Conservation (phyloP, 2,329 filamentous ascomycete genomes). For the Trematosphaeria pertusa region DNA sequence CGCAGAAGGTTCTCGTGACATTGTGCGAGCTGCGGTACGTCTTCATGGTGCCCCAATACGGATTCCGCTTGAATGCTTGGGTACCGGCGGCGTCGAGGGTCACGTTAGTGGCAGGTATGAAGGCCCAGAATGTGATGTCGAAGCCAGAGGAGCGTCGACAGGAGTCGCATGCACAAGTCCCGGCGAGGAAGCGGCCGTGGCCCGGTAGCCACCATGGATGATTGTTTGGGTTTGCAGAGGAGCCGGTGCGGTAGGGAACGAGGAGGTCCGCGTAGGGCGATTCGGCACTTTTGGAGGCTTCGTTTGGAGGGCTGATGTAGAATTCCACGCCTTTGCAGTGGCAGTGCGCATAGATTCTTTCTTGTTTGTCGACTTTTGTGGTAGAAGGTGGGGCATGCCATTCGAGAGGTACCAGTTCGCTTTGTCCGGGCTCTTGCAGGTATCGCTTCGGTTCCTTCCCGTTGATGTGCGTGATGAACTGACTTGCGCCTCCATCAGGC, state of each 20-base stretch:
- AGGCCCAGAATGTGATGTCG: constrained; percentile 59
- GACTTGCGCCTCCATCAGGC: constrained; percentile 58
- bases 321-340: constrained; percentile 57
- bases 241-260: constrained; percentile 21
- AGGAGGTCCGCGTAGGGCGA: constrained; percentile 53
- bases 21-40: constrained; percentile 53
- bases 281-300: constrained; percentile 33
- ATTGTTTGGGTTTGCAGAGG: constrained; percentile 21
- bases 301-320: constrained; percentile 43
- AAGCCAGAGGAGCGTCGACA: constrained; percentile 53
- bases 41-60: constrained; percentile 50
- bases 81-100: constrained; percentile 38
- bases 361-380: constrained; percentile 6
- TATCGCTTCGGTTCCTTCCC: constrained; percentile 29
- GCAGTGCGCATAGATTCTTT: constrained; percentile 50
- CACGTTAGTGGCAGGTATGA: constrained; percentile 47
- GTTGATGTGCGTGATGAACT: constrained; percentile 52
- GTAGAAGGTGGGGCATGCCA: constrained; percentile 27
- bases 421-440: constrained; percentile 24
- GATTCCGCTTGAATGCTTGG: constrained; percentile 16
- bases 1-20: constrained; percentile 58
- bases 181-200: constrained; percentile 48
- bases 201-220: constrained; percentile 39
- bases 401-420: constrained; percentile 18
- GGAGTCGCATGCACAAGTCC: constrained; percentile 56